Evolutionary conservation across 2,329 filamentous ascomycete species (phyloP).

Genomic region (Ceratocystis ficicola): DNA sequence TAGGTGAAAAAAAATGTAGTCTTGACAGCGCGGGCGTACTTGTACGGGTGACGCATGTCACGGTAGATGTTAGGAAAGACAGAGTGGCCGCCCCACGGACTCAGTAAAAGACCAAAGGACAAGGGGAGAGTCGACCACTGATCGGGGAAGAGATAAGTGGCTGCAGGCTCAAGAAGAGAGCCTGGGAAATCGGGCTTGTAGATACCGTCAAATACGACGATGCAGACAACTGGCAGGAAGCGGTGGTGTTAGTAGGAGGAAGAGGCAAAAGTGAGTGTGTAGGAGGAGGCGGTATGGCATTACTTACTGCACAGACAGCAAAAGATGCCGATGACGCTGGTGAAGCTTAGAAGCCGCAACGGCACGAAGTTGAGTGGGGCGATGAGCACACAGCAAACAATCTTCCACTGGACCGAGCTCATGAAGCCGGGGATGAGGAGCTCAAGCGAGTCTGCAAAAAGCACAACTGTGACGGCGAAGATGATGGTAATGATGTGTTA

Average conservation of each 20-base stretch:
- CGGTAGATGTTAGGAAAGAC: constrained; percentile 70
- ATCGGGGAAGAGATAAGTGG: constrained; percentile 67
- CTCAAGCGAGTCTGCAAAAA: constrained; percentile 85
- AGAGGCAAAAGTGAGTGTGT: too few relatives aligned
- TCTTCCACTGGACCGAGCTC: constrained; percentile 65
- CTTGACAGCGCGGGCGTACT: constrained; percentile 62
- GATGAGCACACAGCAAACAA: constrained; percentile 65
- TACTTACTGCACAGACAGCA: constrained; percentile 74
- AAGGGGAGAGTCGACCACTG: constrained; percentile 82
- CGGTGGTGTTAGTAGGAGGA: not conserved
- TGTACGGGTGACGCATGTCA: constrained; percentile 62
- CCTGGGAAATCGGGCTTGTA: constrained; percentile 68
- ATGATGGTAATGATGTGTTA: not conserved
- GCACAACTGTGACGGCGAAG: constrained; percentile 42
- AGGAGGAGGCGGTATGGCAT: not conserved
- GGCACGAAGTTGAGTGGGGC: constrained; percentile 77
- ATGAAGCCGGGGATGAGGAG: constrained; percentile 59
- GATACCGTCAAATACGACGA: constrained; percentile 76
- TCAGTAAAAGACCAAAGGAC: constrained; percentile 83
- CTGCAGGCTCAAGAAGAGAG: constrained; percentile 67
- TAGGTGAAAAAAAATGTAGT: constrained; percentile 83
- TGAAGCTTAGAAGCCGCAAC: constrained; percentile 72
- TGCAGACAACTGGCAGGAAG: constrained; percentile 53
- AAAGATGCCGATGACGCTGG: constrained; percentile 83
- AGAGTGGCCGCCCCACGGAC: constrained; percentile 50